A percentile compares a stretch with the other conserved stretches of the same genome.
phyloP scores from a whole-genome alignment of 148 eudicot species.

The Rhododendron ovatum region DNA sequence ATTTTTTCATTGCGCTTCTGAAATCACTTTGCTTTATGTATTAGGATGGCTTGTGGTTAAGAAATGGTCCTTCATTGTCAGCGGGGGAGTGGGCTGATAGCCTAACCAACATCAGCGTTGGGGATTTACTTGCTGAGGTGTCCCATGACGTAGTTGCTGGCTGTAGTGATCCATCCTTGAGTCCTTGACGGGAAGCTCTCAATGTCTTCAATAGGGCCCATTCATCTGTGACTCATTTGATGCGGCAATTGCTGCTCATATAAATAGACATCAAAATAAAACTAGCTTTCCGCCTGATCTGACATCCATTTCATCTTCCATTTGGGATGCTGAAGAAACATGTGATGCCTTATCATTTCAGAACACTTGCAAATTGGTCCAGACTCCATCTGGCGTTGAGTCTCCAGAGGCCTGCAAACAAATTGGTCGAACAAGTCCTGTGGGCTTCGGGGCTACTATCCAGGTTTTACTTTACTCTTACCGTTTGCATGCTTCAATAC shows the following conservation, averaged over 20 bases:
- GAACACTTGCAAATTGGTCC: constrained; percentile 26
- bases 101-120: constrained; percentile 71
- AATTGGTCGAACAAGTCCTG: constrained; percentile 20
- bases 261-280: constrained; percentile 53
- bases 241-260: constrained; percentile 97
- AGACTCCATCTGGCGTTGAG: constrained; percentile 16
- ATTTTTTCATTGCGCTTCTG: constrained; percentile 2
- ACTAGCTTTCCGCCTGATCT: constrained; percentile 26
- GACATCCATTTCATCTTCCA: constrained; percentile 43
- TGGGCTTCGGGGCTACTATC: constrained; percentile 17
- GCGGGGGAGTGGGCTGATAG: constrained; percentile 83
- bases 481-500: too few relatives aligned
- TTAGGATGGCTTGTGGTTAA: constrained; percentile 36
- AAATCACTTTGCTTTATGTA: constrained; percentile 7
- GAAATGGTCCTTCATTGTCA: constrained; percentile 34
- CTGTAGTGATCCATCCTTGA: constrained; percentile 29
- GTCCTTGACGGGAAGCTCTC: constrained; percentile 28
- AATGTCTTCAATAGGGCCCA: constrained; percentile 42
- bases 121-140: constrained; percentile 60
- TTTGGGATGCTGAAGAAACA: constrained; percentile 97
- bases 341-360: constrained; percentile 89
- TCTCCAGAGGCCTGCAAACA: constrained; percentile 21
- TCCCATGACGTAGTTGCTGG: constrained; percentile 27
- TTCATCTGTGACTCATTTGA: constrained; percentile 89
- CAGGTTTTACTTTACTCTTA: constrained; percentile 37